These are phyloP conservation scores for Rhodocollybia butyracea DNA, from an alignment of 768 basidiomycete genomes.

Conservation along the genomic window DNA sequence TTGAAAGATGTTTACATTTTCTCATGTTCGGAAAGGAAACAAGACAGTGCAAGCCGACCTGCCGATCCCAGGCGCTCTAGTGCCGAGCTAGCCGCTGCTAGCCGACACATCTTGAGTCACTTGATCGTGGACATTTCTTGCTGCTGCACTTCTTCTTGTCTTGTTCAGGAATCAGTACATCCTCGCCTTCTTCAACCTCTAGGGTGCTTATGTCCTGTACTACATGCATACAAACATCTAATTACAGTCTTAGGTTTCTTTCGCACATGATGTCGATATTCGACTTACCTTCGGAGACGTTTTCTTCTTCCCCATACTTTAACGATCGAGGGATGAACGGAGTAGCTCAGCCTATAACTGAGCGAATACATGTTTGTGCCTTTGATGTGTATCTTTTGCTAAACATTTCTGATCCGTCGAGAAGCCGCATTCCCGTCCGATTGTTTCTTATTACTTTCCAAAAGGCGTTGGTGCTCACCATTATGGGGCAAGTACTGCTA, in stretches of 20 bases:
- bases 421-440: conserved; percentile 78
- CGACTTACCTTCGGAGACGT: conserved; percentile 36
- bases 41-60: too few relatives aligned
- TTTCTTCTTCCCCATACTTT: conserved; percentile 74
- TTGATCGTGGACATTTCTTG: too few relatives aligned
- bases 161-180: too few relatives aligned
- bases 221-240: too few relatives aligned
- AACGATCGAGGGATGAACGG: conserved; percentile 70
- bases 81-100: too few relatives aligned
- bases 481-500: conserved; percentile 84
- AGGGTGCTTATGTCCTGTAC: too few relatives aligned
- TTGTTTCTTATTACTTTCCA: conserved; percentile 96
- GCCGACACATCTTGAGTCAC: too few relatives aligned
- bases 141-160: too few relatives aligned
- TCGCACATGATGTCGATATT: background rate
- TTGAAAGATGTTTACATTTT: too few relatives aligned
- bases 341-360: conserved; percentile 75
- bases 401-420: background rate
- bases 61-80: too few relatives aligned
- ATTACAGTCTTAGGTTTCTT: background rate
- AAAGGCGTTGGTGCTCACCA: conserved; percentile 93
- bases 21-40: too few relatives aligned
- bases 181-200: too few relatives aligned
- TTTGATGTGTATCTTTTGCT: background rate
- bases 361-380: conserved; percentile 65